Base-by-base conservation (phyloP, 2,329 filamentous ascomycete species). In the Geoglossum cookeanum region DNA sequence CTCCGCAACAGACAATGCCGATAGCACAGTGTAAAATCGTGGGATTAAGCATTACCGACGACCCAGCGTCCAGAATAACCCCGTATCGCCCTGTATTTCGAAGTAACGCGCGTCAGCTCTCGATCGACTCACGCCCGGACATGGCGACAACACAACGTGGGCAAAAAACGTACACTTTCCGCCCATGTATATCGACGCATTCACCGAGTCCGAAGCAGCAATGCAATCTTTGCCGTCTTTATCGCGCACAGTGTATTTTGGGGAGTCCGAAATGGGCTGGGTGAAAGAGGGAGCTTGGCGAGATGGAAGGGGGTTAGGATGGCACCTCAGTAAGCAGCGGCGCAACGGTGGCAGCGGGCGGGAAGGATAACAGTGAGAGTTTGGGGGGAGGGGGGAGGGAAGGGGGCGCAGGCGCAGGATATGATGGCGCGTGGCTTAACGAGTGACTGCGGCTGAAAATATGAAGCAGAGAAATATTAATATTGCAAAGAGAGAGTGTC, bases 51-150 rank as follows among this genome's bases (percentile, higher is more conserved):
- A 74, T 62, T 71, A 79, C 78, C 65, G 92, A 97, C 70, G 92
- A 97, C 64, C 92, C 92, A 68, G 92, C 92, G 78, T 98, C 92
- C 66, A 98, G 80, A 68, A 98, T 90, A 65, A 97, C 87, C 68
- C 90, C 92, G 77, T 94, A 96, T 73, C 75, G 74, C 75, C 76
- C 76, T 78, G 60, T 22, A 22, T 22, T 22, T 48, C 60, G 52
- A 58, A 61, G 53, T 60, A 54, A 58, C 61, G 55, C 15, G 6
- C 22, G 45, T 52, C 22, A 44, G 52, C 32, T 22, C 22, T 37
- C 22, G 22, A 2, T 29, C 7, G 9, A 33, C 29, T 29, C 29
- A 15, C n/a, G 7, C 29, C 39, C 1, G 11, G 7, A 37, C 33
- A 37, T 37, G 33, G 33, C 33, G 7, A 48, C 6, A 48, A 22